Evolutionary conservation across 352 stramenopile species (phyloP).

Genomic region (Pythium dissotocum): DNA sequence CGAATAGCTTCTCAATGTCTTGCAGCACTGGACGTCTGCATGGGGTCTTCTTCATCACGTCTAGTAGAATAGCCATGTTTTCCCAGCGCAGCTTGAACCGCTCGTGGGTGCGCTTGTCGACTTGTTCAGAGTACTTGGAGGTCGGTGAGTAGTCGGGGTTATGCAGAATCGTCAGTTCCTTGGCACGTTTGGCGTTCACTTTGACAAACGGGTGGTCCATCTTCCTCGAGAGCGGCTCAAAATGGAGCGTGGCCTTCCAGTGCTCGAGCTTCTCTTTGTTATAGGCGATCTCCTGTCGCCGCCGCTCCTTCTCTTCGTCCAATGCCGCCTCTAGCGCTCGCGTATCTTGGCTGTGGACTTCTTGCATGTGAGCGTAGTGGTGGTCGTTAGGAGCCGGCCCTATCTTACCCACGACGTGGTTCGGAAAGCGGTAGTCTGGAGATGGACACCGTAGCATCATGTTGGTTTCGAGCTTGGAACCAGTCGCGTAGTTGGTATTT

Average conservation of each 20-base stretch:
- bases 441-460: conserved; percentile 53
- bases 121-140: conserved; percentile 38
- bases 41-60: conserved; percentile 57
- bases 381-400: conserved; percentile 16
- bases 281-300: conserved; percentile 32
- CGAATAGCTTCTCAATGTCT: conserved; percentile 66
- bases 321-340: conserved; percentile 33
- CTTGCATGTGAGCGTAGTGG: conserved; percentile 31
- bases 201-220: conserved; percentile 48
- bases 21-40: conserved; percentile 60
- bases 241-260: conserved; percentile 48
- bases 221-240: conserved; percentile 45
- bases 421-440: conserved; percentile 37
- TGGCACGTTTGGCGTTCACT: conserved; percentile 35
- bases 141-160: conserved; percentile 45
- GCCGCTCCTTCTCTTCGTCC: conserved; percentile 37
- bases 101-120: conserved; percentile 34
- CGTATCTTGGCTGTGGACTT: conserved; percentile 30
- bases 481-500: conserved; percentile 40
- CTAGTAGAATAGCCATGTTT: conserved; percentile 43
- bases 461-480: conserved; percentile 31
- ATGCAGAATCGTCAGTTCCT: conserved; percentile 52
- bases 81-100: conserved; percentile 51
- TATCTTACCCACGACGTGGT: conserved; percentile 28
- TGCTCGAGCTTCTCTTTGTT: conserved; percentile 39